Evolutionary conservation across 306 rosid genomes (phyloP), one percentile per base, ranked within the genome.

Genomic region (Ochetophila trinervis): DNA sequence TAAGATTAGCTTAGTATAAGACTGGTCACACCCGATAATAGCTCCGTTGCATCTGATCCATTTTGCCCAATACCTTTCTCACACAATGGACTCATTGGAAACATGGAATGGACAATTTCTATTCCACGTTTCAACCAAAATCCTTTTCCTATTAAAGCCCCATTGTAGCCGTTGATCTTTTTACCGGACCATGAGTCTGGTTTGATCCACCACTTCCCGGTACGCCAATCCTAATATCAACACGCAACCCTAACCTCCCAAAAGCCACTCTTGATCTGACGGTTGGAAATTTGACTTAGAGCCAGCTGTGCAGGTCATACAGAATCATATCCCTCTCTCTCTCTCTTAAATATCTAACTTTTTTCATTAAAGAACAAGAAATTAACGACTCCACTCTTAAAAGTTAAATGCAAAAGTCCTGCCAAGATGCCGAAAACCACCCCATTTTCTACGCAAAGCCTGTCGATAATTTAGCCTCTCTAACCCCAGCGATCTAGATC

Each of bases 201-300:
- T 24, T 66, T n/a, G n/a, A n/a, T n/a, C 76, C 55, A 37, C 58
- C 45, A 34, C 40, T 4, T 17, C 60, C 50, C 62, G 9, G 32
- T 44, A 15, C 36, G 60, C 35, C 69, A 44, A 8, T 53, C 69
- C 66, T 59, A 11, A 9, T 53, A 11, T 63, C 18, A 40, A 73
- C 90, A 82, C 85, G 86, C 82, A 71, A 37, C 78, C 64, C 42
- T 11, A 14, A 61, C 48, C 49, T 57, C 10, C n/a, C 60, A 55
- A 66, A 79, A 75, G 60, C 21, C 54, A 6, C 53, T 58, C 78
- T 64, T 16, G n/a, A 91, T 88, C 97, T 44, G 57, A 78, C 89
- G 96, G 85, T 68, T 44, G 21, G 42, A 63, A 82, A 58, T 44
- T 54, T 8, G 6, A 69, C 69, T 13, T 8, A 65, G 37, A 56